Evolutionary conservation across 2,329 filamentous ascomycete genomes (phyloP).

Genomic region (Exophiala aquamarina): DNA sequence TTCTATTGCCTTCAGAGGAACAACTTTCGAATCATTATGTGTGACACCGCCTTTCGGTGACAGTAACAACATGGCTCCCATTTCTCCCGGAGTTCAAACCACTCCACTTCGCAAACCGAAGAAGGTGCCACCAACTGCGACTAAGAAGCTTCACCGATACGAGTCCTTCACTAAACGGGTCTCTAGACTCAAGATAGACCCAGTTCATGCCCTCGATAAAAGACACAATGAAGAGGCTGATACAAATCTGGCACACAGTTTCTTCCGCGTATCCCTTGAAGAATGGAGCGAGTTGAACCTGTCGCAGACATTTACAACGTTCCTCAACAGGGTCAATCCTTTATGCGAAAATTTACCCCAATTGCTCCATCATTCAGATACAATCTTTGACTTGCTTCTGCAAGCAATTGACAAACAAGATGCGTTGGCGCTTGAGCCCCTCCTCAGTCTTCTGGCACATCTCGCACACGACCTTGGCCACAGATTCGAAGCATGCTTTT

Average conservation of each 20-base stretch:
- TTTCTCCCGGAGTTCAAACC: constrained; percentile 65
- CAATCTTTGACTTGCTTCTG: constrained; percentile 75
- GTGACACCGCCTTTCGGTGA: not conserved
- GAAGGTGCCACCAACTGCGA: constrained; percentile 59
- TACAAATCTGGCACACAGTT: constrained; percentile 71
- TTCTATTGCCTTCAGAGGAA: too few relatives aligned
- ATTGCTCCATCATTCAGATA: constrained; percentile 84
- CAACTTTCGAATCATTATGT: not conserved
- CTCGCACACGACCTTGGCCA: constrained; percentile 91
- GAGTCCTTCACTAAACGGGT: constrained; percentile 90
- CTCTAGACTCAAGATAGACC: constrained; percentile 88
- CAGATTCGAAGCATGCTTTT: constrained; percentile 86
- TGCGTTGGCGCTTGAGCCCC: constrained; percentile 76
- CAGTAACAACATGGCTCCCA: constrained; percentile 40
- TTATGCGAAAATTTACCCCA: constrained; percentile 88
- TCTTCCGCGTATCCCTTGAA: constrained; percentile 77
- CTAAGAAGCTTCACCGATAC: constrained; percentile 83
- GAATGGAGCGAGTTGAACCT: constrained; percentile 93
- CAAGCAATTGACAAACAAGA: constrained; percentile 77
- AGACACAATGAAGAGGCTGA: constrained; percentile 70
- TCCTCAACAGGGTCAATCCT: constrained; percentile 71
- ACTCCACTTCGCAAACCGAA: constrained; percentile 69
- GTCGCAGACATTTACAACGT: constrained; percentile 74
- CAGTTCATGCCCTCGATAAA: constrained; percentile 79
- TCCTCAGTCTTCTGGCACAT: constrained; percentile 83